Evolutionary conservation across 495 filamentous ascomycete genomes (phyloP).

Genomic region (Penicillium turbatum): DNA sequence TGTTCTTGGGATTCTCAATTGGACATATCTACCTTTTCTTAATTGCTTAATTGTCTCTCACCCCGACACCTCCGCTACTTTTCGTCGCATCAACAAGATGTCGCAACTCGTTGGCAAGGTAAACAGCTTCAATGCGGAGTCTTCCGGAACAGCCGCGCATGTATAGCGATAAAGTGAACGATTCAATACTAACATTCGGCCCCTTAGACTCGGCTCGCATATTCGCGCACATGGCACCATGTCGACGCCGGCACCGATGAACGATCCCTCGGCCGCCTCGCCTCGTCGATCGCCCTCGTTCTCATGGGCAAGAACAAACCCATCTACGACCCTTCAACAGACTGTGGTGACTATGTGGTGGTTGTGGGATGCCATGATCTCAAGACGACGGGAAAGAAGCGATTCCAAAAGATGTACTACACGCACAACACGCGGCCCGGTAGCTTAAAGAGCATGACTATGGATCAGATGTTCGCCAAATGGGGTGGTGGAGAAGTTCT

Average conservation of each 20-base stretch:
- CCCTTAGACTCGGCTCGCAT: conserved; percentile 85
- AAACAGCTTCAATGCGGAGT: conserved; percentile 13
- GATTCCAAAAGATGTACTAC: conserved; percentile 91
- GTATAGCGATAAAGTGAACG: neutral
- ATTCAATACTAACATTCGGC: conserved; percentile 4
- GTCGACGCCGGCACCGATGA: conserved; percentile 61
- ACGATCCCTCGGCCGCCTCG: conserved; percentile 73
- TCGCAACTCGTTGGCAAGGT: conserved; percentile 49
- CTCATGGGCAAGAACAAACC: conserved; percentile 99
- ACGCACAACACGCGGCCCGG: conserved; percentile 87
- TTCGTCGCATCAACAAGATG: conserved; percentile 29
- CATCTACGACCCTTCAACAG: conserved; percentile 90
- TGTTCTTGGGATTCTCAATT: neutral
- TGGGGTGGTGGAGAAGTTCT: conserved; percentile 92
- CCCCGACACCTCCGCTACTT: neutral
- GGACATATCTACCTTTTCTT: neutral
- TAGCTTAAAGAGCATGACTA: conserved; percentile 78
- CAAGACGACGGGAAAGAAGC: conserved; percentile 86
- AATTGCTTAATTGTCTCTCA: neutral
- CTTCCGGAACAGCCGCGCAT: conserved; percentile 4
- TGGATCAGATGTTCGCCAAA: conserved; percentile 93
- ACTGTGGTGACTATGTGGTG: conserved; percentile 99
- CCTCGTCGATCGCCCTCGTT: conserved; percentile 80
- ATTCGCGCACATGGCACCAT: conserved; percentile 91
- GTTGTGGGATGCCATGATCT: conserved; percentile 83